A percentile compares a stretch with the other conserved stretches of the same genome.
phyloP scores from a whole-genome alignment of 306 rosid genomes.

The Morella rubra region DNA sequence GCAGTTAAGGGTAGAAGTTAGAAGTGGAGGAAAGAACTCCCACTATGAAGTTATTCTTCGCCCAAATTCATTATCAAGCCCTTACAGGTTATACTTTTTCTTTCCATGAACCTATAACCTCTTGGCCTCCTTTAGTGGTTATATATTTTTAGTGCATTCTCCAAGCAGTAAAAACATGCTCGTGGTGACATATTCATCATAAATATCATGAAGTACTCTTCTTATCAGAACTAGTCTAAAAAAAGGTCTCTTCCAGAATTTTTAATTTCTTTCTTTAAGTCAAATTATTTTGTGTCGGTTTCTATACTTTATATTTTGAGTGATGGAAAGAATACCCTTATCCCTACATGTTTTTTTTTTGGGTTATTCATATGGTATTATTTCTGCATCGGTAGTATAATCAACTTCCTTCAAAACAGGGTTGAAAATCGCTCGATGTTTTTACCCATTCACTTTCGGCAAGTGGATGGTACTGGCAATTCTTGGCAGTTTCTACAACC shows the following conservation, averaged over 20 bases:
- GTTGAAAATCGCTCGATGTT: slow-evolving; percentile 89
- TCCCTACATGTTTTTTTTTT: no score
- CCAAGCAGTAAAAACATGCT: background rate
- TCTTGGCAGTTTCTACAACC: slow-evolving; percentile 90
- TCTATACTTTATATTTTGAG: no score
- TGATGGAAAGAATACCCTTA: no score
- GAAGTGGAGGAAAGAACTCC: slow-evolving; percentile 87
- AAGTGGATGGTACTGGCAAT: slow-evolving; percentile 72
- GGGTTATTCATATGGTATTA: background rate
- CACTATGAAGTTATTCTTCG: slow-evolving; percentile 85
- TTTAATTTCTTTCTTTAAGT: background rate
- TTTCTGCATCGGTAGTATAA: slow-evolving; percentile 11
- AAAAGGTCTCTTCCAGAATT: background rate
- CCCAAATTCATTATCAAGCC: slow-evolving; percentile 69
- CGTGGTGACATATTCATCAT: background rate
- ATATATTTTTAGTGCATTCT: no score
- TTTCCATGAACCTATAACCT: background rate
- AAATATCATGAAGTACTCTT: background rate
- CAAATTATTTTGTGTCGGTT: no score
- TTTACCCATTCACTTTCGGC: slow-evolving; percentile 83
- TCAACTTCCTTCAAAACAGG: slow-evolving; percentile 49
- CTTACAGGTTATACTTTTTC: slow-evolving; percentile 71
- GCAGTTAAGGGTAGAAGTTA: slow-evolving; percentile 75
- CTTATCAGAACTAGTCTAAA: background rate
- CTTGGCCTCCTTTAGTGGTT: background rate